A percentile compares a stretch with the other conserved stretches of the same genome.
These are phyloP conservation scores for Eremomyces bilateralis DNA, from an alignment of 495 filamentous ascomycete species.

Conservation along the genomic window DNA sequence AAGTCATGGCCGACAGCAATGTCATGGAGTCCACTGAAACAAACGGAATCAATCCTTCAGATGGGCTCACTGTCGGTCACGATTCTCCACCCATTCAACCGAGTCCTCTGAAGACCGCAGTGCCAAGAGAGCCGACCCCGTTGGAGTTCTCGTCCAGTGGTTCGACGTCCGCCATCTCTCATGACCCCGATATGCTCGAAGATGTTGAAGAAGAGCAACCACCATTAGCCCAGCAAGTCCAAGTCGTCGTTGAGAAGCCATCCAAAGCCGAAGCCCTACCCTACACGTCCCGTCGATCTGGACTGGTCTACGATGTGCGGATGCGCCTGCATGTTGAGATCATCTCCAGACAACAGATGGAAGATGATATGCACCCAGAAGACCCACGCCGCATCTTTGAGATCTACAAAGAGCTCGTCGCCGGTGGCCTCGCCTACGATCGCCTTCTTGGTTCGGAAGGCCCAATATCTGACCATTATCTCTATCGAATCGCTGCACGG, in stretches of 20 bases:
- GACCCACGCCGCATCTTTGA: constrained; percentile 74
- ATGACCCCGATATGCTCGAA: too few relatives aligned
- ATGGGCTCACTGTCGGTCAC: too few relatives aligned
- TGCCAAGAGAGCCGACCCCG: too few relatives aligned
- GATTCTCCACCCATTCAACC: too few relatives aligned
- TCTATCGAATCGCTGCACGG: constrained; percentile 57
- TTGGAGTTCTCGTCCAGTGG: too few relatives aligned
- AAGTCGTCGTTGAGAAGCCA: constrained; percentile 6
- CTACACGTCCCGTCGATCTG: constrained; percentile 25
- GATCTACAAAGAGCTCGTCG: constrained; percentile 69
- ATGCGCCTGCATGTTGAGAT: constrained; percentile 84
- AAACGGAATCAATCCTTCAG: too few relatives aligned
- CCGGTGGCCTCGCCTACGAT: constrained; percentile 51
- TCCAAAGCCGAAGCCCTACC: constrained; percentile 13
- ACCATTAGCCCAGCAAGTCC: too few relatives aligned
- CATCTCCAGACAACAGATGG: constrained; percentile 17
- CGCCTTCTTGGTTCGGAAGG: constrained; percentile 18
- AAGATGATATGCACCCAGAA: constrained; percentile 63
- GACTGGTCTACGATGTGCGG: constrained; percentile 68
- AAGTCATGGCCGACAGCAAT: too few relatives aligned
- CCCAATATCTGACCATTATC: constrained; percentile 22
- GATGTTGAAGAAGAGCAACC: too few relatives aligned
- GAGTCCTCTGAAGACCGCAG: too few relatives aligned
- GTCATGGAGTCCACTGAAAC: too few relatives aligned
- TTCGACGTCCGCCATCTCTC: too few relatives aligned